phyloP scores from a whole-genome alignment of 768 basidiomycete genomes.

The Erythrobasidium yunnanense region DNA sequence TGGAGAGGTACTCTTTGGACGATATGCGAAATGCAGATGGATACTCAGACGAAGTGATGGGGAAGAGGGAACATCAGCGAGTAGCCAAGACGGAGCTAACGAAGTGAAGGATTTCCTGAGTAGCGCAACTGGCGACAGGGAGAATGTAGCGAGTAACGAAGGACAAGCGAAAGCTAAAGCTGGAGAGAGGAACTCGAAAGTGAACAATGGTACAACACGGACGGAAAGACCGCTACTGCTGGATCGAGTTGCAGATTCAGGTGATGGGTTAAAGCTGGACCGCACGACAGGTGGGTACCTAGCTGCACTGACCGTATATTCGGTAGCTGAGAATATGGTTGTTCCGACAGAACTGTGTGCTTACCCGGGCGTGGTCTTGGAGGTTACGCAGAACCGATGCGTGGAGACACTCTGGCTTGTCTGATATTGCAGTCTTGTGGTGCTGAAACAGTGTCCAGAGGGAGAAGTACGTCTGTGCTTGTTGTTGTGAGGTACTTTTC shows the following conservation, averaged over 20 bases:
- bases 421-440: too few relatives aligned
- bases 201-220: background rate
- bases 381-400: constrained; percentile 13
- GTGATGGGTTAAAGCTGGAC: constrained; percentile 4
- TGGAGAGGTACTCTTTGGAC: constrained; percentile 34
- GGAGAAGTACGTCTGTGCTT: too few relatives aligned
- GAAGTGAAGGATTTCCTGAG: background rate
- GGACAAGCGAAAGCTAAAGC: background rate
- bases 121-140: background rate
- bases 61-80: background rate
- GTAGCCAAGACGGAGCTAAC: background rate
- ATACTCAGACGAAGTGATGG: background rate
- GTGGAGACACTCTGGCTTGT: constrained; percentile 21
- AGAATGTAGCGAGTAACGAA: background rate
- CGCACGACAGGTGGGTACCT: background rate
- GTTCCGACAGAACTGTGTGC: constrained; percentile 1
- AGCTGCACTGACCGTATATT: background rate
- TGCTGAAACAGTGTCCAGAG: too few relatives aligned
- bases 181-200: background rate
- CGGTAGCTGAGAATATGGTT: background rate
- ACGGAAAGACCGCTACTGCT: constrained; percentile 2
- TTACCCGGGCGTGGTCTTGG: background rate
- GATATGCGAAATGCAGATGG: constrained; percentile 25
- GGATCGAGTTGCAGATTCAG: constrained; percentile 10
- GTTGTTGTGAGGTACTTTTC: too few relatives aligned